Conservation (phyloP, 2,329 filamentous ascomycete species). For the Arthrobotrys megalospora region DNA sequence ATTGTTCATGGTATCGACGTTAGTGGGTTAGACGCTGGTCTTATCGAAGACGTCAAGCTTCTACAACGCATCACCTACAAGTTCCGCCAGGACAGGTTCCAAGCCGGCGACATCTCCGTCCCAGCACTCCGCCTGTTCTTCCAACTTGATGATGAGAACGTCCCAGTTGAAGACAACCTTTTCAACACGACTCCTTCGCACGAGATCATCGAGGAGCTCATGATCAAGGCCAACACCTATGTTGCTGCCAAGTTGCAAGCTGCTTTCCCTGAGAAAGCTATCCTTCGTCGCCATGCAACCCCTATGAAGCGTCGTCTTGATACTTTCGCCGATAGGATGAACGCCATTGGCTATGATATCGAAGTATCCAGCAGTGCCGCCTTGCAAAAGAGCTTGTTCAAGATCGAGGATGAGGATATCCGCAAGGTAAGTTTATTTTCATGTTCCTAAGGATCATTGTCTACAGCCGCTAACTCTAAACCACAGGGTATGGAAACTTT, state of each 20-base stretch:
- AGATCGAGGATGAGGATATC: conserved; percentile 87
- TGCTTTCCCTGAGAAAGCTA: conserved; percentile 89
- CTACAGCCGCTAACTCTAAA: conserved; percentile 54
- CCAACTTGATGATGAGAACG: conserved; percentile 97
- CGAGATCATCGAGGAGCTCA: conserved; percentile 94
- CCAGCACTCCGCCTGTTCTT: conserved; percentile 90
- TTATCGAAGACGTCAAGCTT: conserved; percentile 82
- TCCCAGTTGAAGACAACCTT: conserved; percentile 95
- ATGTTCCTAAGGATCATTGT: neutral
- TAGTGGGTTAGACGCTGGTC: conserved; percentile 76
- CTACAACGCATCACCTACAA: conserved; percentile 82
- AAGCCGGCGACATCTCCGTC: conserved; percentile 82
- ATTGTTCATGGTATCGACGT: conserved; percentile 78
- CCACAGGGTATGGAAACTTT: conserved; percentile 90
- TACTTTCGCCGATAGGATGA: conserved; percentile 94
- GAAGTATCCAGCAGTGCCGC: conserved; percentile 90
- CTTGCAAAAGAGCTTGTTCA: conserved; percentile 94
- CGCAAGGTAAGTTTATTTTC: conserved; percentile 75
- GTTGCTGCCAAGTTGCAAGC: conserved; percentile 86
- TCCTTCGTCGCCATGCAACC: conserved; percentile 86
- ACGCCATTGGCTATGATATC: conserved; percentile 87
- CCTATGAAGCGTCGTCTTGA: conserved; percentile 90
- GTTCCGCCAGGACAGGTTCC: conserved; percentile 89
- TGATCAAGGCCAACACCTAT: conserved; percentile 91
- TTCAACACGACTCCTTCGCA: conserved; percentile 91